phyloP scores from a whole-genome alignment of 2,329 filamentous ascomycete genomes.

The Aciculosporium take region DNA sequence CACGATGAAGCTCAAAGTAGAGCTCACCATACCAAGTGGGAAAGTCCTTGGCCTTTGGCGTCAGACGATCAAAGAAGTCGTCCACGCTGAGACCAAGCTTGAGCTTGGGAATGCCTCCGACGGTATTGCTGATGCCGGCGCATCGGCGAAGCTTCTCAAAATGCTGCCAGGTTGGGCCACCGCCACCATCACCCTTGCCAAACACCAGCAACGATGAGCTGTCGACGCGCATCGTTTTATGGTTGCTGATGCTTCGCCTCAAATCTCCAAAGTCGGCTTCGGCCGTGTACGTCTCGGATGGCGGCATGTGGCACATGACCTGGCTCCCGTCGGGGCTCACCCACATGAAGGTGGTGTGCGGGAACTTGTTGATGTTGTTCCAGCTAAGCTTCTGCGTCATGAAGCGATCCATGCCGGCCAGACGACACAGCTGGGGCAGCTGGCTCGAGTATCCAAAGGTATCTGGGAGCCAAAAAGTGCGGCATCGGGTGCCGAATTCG shows the following conservation, averaged over 20 bases:
- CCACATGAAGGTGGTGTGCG: conserved; percentile 98
- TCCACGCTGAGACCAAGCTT: conserved; percentile 85
- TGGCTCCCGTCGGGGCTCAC: conserved; percentile 90
- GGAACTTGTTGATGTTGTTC: conserved; percentile 99
- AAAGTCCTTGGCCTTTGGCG: conserved; percentile 64
- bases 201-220: conserved; percentile 83
- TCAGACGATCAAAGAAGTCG: conserved; percentile 78
- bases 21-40: conserved; percentile 97
- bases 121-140: conserved; percentile 79
- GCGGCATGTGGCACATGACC: conserved; percentile 95
- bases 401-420: conserved; percentile 93
- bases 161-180: conserved; percentile 85
- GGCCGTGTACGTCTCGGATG: conserved; percentile 88
- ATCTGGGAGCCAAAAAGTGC: conserved; percentile 94
- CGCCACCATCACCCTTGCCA: conserved; percentile 91
- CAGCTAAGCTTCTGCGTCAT: conserved; percentile 97
- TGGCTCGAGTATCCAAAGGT: conserved; percentile 97
- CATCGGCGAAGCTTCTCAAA: conserved; percentile 88
- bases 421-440: conserved; percentile 79
- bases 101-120: conserved; percentile 65
- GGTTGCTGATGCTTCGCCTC: conserved; percentile 73
- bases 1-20: conserved; percentile 94
- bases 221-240: conserved; percentile 93
- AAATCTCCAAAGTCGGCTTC: conserved; percentile 92
- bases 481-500: conserved; percentile 75